A percentile compares a stretch with the other conserved stretches of the same genome.
Conservation (phyloP, 176 grass and related monocot species). For the bread wheat (Triticum aestivum) region DNA sequence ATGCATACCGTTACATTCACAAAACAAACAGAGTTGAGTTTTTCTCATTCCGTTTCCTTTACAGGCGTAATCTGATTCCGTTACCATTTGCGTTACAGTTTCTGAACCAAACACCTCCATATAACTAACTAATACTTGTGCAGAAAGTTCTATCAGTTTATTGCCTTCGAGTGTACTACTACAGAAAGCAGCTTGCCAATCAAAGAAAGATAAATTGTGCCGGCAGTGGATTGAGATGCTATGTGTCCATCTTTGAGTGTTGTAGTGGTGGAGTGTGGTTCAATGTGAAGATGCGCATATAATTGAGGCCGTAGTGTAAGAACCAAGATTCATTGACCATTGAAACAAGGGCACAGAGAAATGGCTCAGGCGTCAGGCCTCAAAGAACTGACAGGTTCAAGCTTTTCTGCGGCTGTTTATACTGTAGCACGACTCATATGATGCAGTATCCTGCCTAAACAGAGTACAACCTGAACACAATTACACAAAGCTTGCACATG, state of each 20-base stretch:
- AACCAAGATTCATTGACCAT: conserved; percentile 15
- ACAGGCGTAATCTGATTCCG: neutral
- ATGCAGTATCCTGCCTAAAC: neutral
- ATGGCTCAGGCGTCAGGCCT: neutral
- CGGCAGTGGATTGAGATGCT: neutral
- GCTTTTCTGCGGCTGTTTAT: neutral
- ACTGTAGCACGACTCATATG: no score
- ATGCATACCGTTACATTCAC: neutral
- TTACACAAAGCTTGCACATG: neutral
- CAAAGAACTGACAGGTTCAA: neutral
- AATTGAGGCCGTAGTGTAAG: neutral
- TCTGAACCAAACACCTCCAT: neutral
- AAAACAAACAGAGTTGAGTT: neutral
- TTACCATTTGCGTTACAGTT: neutral
- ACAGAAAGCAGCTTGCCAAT: no score
- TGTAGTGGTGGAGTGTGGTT: neutral
- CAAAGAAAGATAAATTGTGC: no score
- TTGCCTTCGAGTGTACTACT: no score
- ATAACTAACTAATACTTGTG: no score
- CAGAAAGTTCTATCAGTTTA: no score
- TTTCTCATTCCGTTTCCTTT: neutral
- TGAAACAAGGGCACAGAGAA: neutral
- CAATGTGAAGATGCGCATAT: neutral
- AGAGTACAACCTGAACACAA: conserved; percentile 6
- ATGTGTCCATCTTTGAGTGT: neutral